Evolutionary conservation across 495 filamentous ascomycete genomes (phyloP), one percentile per base, ranked within the genome.

Genomic region (Lepidopterella palustris): DNA sequence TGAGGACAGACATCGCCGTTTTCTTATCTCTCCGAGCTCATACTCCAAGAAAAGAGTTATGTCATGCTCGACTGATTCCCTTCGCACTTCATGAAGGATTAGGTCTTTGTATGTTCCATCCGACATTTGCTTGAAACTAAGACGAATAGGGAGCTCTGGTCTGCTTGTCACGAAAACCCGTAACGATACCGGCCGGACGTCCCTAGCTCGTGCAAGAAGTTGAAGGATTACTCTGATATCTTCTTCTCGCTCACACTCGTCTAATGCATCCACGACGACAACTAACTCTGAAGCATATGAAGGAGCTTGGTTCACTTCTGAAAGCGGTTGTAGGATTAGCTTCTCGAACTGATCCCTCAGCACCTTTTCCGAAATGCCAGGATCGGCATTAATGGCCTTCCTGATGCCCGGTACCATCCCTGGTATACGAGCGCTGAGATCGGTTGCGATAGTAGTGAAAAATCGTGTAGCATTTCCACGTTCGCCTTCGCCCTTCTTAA

Each of bases 101-200:
- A 68, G 21, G 50, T 62, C 47, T n/a, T 58, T 29, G 51, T 59
- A 32, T 21, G 5, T 23, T 4, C 20, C 58, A 25, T 53, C 23
- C 8, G 49, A 11, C 5, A 53, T 54, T 18, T 29, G 23, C 0
- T 40, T 21, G 57, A 67, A 68, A 6, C 60, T 45, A 23, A 35
- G 40, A 0, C 57, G 56, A 35, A 68, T 65, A 32, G 61, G 65
- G 39, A 60, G 59, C 54, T 70, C 69, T 57, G 65, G 68, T 62
- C 60, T 68, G 62, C 70, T 73, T 31, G 70, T 67, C n/a, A 73
- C 40, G 49, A 73, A 65, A 29, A 71, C 31, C 18, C 65, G 57
- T 0, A 70, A 55, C 24, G 35, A 54, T 25, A 65, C 27, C 9
- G 53, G 23, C 3, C 47, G 45, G n/a, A 66, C 49, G n/a, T 10